Conservation (phyloP, 2,329 filamentous ascomycete species). For the Hypoxylon sp. region DNA sequence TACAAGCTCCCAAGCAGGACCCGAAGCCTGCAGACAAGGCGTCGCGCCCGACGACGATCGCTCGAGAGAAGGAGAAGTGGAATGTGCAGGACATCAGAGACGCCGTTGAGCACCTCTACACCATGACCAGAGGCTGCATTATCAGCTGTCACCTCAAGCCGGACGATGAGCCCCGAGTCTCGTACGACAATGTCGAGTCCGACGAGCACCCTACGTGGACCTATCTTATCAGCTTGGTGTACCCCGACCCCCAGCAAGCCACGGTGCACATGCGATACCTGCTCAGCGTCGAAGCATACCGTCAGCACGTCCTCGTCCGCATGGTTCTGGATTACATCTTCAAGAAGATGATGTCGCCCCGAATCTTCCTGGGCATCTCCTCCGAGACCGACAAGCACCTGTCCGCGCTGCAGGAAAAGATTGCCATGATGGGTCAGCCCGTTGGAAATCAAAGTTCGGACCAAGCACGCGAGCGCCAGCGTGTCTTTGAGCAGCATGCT, state of each 20-base stretch:
- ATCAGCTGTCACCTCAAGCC: slow-evolving; percentile 36
- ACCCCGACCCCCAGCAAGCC: slow-evolving; percentile 33
- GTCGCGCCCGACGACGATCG: slow-evolving; percentile 3
- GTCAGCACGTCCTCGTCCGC: slow-evolving; percentile 43
- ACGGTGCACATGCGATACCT: slow-evolving; percentile 39
- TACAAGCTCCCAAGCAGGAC: background rate
- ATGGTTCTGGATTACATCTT: slow-evolving; percentile 43
- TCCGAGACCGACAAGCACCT: slow-evolving; percentile 41
- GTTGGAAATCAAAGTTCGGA: background rate
- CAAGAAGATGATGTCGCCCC: slow-evolving; percentile 42
- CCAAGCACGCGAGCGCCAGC: slow-evolving; percentile 36
- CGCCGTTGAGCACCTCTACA: slow-evolving; percentile 39
- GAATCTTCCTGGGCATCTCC: slow-evolving; percentile 43
- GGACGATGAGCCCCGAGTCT: slow-evolving; percentile 24
- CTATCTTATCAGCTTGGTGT: slow-evolving; percentile 40
- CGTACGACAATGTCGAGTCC: slow-evolving; percentile 20
- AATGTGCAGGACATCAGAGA: slow-evolving; percentile 36
- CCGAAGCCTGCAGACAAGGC: background rate
- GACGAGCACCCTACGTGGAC: slow-evolving; percentile 41
- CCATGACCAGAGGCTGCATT: slow-evolving; percentile 42
- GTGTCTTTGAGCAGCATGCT: slow-evolving; percentile 44
- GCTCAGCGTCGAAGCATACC: slow-evolving; percentile 27
- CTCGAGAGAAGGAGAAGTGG: slow-evolving; percentile 40
- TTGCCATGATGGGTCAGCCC: slow-evolving; percentile 22
- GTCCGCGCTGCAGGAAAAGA: slow-evolving; percentile 39